These are phyloP conservation scores for Metschnikowia picachoensis DNA, from an alignment of 805 yeast genomes.

Conservation along the genomic window DNA sequence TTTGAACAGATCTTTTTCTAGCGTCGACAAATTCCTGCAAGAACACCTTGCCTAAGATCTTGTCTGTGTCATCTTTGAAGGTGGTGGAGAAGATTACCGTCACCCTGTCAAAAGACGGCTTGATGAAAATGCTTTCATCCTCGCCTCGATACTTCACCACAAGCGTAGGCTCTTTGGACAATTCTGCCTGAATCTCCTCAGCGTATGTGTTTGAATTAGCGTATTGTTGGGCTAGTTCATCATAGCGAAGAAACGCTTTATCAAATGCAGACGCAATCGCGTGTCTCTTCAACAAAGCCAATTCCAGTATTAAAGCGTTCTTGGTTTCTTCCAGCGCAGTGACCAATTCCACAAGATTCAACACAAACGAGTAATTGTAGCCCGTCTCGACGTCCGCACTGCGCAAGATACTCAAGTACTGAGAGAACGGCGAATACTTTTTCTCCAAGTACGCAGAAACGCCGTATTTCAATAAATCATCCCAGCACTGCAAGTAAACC, in stretches of 20 bases:
- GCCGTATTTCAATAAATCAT: conserved; percentile 67
- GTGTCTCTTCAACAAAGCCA: conserved; percentile 78
- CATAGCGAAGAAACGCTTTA: conserved; percentile 77
- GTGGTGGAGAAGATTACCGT: conserved; percentile 93
- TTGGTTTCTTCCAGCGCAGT: conserved; percentile 44
- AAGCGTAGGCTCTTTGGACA: conserved; percentile 54
- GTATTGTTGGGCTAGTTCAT: conserved; percentile 51
- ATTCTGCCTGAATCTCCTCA: conserved; percentile 41
- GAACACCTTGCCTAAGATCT: conserved; percentile 82
- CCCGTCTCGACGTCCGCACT: conserved; percentile 59
- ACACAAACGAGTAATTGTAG: conserved; percentile 71
- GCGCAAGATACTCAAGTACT: conserved; percentile 31
- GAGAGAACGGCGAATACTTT: conserved; percentile 41
- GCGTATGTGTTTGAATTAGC: conserved; percentile 42
- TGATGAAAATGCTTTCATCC: conserved; percentile 84
- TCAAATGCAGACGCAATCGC: conserved; percentile 92
- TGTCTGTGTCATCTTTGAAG: conserved; percentile 96
- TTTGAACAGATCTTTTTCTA: conserved; percentile 90
- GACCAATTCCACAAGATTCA: conserved; percentile 49
- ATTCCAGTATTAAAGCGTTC: conserved; percentile 51
- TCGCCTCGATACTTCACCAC: conserved; percentile 78
- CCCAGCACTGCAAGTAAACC: conserved; percentile 71
- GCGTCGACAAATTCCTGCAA: conserved; percentile 95
- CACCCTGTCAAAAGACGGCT: conserved; percentile 92
- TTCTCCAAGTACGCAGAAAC: conserved; percentile 50